These are phyloP conservation scores for Sporothrix brunneoviolacea DNA, from an alignment of 2,329 filamentous ascomycete genomes.

Conservation along the genomic window DNA sequence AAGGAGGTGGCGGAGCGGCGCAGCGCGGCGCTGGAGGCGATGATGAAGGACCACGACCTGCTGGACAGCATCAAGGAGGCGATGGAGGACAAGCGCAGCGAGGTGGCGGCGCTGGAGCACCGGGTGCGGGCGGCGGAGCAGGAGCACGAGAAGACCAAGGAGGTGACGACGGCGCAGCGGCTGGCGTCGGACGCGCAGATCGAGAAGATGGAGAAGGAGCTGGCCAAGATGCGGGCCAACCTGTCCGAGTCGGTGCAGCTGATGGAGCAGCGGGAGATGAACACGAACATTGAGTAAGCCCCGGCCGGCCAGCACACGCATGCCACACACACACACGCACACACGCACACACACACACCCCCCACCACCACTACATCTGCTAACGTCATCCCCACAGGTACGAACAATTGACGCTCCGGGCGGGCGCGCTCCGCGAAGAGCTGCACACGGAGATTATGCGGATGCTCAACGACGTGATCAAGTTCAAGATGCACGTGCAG, in stretches of 20 bases:
- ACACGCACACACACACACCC: too few species aligned
- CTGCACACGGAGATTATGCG: conserved; percentile 95
- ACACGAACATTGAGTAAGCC: conserved; percentile 85
- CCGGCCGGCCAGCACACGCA: not conserved
- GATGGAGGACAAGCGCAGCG: conserved; percentile 88
- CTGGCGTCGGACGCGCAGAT: conserved; percentile 87
- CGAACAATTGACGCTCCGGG: conserved; percentile 81
- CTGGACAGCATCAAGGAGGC: conserved; percentile 93
- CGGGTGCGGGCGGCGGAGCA: conserved; percentile 81
- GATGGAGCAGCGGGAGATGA: conserved; percentile 93
- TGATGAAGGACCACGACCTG: conserved; percentile 91
- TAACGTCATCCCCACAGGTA: conserved; percentile 54
- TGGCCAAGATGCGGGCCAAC: conserved; percentile 83
- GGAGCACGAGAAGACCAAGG: conserved; percentile 89
- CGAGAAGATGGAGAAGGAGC: conserved; percentile 96
- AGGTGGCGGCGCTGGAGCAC: conserved; percentile 88
- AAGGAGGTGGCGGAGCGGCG: conserved; percentile 91
- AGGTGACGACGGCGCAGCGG: conserved; percentile 79
- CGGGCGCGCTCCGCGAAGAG: conserved; percentile 83
- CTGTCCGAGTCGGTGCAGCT: conserved; percentile 81
- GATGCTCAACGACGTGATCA: conserved; percentile 94
- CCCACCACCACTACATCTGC: too few species aligned
- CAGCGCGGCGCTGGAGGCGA: conserved; percentile 73
- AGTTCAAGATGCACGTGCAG: conserved; percentile 97
- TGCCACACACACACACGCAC: too few species aligned